phyloP scores from a whole-genome alignment of 2,329 filamentous ascomycete species.

The Exophiala aquamarina region DNA sequence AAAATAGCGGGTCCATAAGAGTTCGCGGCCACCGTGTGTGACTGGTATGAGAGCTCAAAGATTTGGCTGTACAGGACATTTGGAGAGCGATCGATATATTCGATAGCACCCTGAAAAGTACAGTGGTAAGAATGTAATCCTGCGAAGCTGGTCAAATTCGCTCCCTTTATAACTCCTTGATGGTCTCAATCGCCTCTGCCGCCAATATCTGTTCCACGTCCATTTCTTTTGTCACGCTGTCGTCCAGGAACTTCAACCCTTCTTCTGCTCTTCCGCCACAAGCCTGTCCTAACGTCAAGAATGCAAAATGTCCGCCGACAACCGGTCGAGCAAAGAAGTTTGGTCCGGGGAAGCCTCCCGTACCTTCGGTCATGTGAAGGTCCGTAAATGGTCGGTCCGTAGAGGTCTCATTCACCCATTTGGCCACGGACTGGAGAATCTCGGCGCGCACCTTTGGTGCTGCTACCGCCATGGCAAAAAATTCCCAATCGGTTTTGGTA shows the following conservation, averaged over 20 bases:
- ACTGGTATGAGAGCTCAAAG: too few species aligned
- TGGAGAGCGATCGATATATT: too few species aligned
- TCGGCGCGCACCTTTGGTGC: slow-evolving; percentile 63
- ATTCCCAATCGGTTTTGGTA: slow-evolving; percentile 89
- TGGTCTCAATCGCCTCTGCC: slow-evolving; percentile 15
- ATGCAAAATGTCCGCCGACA: slow-evolving; percentile 82
- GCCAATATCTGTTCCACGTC: slow-evolving; percentile 23
- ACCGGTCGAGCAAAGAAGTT: slow-evolving; percentile 81
- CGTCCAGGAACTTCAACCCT: slow-evolving; percentile 52
- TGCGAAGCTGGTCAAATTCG: neutral
- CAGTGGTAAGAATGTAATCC: too few species aligned
- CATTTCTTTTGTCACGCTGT: slow-evolving; percentile 27
- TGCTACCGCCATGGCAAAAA: slow-evolving; percentile 80
- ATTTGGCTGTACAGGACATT: too few species aligned
- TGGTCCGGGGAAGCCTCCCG: slow-evolving; percentile 71
- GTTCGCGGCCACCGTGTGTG: too few species aligned
- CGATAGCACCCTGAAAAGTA: too few species aligned
- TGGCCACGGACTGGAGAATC: slow-evolving; percentile 71
- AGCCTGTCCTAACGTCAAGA: slow-evolving; percentile 76
- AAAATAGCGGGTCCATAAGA: too few species aligned
- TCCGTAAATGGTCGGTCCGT: slow-evolving; percentile 79
- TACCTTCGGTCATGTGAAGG: slow-evolving; percentile 73
- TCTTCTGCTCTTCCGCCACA: slow-evolving; percentile 69
- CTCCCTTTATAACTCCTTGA: slow-evolving; percentile 5
- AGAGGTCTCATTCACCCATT: slow-evolving; percentile 80